A percentile compares a stretch with the other conserved stretches of the same genome.
phyloP scores from a whole-genome alignment of 1,284 basidiomycete genomes.

The Singerocomus rubriflavus region DNA sequence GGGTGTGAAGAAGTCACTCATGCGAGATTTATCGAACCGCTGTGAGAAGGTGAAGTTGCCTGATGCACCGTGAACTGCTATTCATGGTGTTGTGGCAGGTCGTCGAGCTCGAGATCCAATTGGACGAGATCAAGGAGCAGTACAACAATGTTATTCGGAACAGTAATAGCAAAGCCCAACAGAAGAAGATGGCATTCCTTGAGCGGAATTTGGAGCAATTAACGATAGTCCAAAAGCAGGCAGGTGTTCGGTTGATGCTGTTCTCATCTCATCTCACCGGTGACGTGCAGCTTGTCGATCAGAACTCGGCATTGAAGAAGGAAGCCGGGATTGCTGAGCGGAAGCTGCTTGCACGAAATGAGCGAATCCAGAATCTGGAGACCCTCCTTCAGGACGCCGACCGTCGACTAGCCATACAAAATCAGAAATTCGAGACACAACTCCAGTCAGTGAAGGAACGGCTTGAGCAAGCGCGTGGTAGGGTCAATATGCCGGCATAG shows the following conservation, averaged over 20 bases:
- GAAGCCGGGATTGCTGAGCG: constrained; percentile 96
- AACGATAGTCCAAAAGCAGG: constrained; percentile 96
- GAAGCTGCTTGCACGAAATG: constrained; percentile 93
- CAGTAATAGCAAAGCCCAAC: constrained; percentile 96
- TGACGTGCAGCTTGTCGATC: constrained; percentile 83
- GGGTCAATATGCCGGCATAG: constrained; percentile 18
- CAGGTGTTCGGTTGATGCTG: constrained; percentile 29
- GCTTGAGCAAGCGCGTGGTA: constrained; percentile 89
- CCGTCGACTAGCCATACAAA: constrained; percentile 85
- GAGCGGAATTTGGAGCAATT: constrained; percentile 97
- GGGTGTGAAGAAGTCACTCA: constrained; percentile 96
- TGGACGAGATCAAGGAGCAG: constrained; percentile 98
- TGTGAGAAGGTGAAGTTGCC: constrained; percentile 85
- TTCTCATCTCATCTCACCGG: constrained; percentile 5
- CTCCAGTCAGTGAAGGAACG: constrained; percentile 89
- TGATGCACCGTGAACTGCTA: constrained; percentile 2
- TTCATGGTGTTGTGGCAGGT: constrained; percentile 55
- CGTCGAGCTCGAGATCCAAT: constrained; percentile 97
- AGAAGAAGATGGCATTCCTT: constrained; percentile 99
- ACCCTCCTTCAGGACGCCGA: constrained; percentile 91
- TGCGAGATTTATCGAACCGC: constrained; percentile 98
- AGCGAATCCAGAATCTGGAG: constrained; percentile 96
- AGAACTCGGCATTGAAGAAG: constrained; percentile 97
- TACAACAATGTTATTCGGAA: constrained; percentile 98
- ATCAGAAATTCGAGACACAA: constrained; percentile 94